Base-by-base conservation (phyloP, 2,329 filamentous ascomycete species). In the Pezicula neosporulosa region DNA sequence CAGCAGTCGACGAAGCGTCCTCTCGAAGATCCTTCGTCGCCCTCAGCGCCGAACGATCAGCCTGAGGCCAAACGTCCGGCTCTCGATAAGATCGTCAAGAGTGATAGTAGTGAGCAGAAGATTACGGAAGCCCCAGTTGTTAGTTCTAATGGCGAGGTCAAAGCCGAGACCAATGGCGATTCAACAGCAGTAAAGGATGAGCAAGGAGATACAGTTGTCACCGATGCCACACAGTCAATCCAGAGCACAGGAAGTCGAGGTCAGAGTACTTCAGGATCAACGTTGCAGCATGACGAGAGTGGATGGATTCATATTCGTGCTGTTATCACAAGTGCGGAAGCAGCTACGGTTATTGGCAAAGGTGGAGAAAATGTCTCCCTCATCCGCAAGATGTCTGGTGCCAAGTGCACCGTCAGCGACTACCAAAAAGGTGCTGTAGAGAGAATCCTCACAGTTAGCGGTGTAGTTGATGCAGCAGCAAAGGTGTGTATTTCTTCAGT, bases 321-420 rank as follows among this genome's bases (percentile, higher is more conserved):
- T 50, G 92, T 97, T 64, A 99, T 99, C 64, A 96, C 93, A 48
- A 99, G 93, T 71, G 90, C 91, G 43, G 94, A 99, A 72, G 94
- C 94, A 60, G 94, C 94, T 37, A 99, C 94, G 45, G 90, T 97
- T 60, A 99, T 99, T 72, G 94, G 94, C 67, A 99, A 99, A 75
- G 93, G 92, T 57, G 94, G 94, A 68, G 94, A 99, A 77, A 99
- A 99, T 67, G 94, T 99, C 44, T 96, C 92, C 61, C 90, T 96
- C 74, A 97, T 99, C 67, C 86, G 94, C 61, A 90, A 90, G 69
- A 80, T 96, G 74, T 97, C 94, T 48, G 92, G 91, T 63, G 94
- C 94, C 60, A 97, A 97, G 75, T 99, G 94, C 77, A 99, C 94
- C 44, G 94, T 99, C 62, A 97, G 92, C 75, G 94, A 99, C 73